Conservation (phyloP, 2,329 filamentous ascomycete genomes). For the Decorospora gaudefroyi region DNA sequence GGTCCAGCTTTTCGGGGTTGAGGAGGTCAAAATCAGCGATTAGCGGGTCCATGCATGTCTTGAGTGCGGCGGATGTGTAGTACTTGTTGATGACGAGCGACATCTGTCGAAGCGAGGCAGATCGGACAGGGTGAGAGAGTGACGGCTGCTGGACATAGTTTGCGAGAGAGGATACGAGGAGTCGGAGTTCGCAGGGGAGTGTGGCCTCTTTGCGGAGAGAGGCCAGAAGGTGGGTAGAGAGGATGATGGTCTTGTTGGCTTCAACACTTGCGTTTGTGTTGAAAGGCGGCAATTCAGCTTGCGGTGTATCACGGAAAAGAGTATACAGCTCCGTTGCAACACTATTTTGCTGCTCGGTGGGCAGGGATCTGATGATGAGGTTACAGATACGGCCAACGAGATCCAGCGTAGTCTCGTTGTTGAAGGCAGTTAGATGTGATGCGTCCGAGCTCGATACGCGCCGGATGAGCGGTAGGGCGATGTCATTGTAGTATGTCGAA, state of each 20-base stretch:
- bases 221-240: constrained; percentile 62
- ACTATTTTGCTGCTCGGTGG: constrained; percentile 55
- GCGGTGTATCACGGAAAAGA: constrained; percentile 51
- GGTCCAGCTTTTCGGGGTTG: constrained; percentile 37
- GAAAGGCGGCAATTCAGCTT: constrained; percentile 42
- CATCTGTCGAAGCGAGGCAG: constrained; percentile 50
- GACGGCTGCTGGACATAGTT: constrained; percentile 40
- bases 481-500: constrained; percentile 53
- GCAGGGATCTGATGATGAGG: constrained; percentile 61
- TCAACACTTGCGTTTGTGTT: constrained; percentile 34
- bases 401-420: constrained; percentile 60
- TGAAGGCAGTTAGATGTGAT: constrained; percentile 40
- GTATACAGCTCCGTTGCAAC: constrained; percentile 61
- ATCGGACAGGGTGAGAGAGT: constrained; percentile 36
- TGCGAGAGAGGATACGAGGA: constrained; percentile 46
- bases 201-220: constrained; percentile 50
- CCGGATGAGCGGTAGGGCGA: constrained; percentile 51
- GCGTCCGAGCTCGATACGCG: constrained; percentile 43
- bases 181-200: constrained; percentile 39
- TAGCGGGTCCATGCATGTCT: constrained; percentile 48
- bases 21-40: constrained; percentile 43
- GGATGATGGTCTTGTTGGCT: constrained; percentile 56
- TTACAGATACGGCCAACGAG: constrained; percentile 65
- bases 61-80: constrained; percentile 48
- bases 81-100: constrained; percentile 57